Base-by-base conservation (phyloP, 805 yeast species). In the Teunomyces atbi region DNA sequence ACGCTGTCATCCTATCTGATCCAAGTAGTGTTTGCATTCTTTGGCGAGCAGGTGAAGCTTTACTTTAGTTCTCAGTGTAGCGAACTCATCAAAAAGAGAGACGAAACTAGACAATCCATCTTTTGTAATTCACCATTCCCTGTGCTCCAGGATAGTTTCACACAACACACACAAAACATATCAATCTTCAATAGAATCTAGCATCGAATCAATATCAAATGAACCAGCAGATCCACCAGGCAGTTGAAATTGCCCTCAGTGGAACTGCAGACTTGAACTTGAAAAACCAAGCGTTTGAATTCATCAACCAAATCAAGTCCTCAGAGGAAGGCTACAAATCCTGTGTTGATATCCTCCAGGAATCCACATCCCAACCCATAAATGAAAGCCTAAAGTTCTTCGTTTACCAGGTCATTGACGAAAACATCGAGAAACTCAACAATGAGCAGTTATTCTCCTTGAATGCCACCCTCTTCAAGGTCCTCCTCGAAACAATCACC, bases 181-280 rank as follows among this genome's bases (percentile, higher is more conserved):
- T 19, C n/a, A n/a, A 18, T 16, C 36, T n/a, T n/a, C n/a, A n/a
- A n/a, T n/a, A 18, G 21, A 23, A 8, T 19, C 20, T 21, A 11
- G 20, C 36, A n/a, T 33, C 36, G 16, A n/a, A 15, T 33, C 20
- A 7, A 33, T 33, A 33, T 18, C 39, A 21, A 36, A 59, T 56
- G 74, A 75, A 73, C 49, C 69, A 72, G 52, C 95, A 90, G 72
- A 84, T 91, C 58, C 89, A 81, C 64, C 94, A 89, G 68, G 97
- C 96, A 35, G 94, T 91, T 41, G 83, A 81, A 51, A 81, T 89
- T 51, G 96, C 96, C 6, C 78, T 86, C 45, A 81, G 82, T 62
- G 84, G 87, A 26, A 73, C 83, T 20, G 78, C 84, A 7, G 89
- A 86, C 61, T 68, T 75, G 12, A 71, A 60, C 34, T 69, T 89